Evolutionary conservation across 805 yeast species (phyloP), one percentile per base, ranked within the genome.

Genomic region (Candida hispaniensis): DNA sequence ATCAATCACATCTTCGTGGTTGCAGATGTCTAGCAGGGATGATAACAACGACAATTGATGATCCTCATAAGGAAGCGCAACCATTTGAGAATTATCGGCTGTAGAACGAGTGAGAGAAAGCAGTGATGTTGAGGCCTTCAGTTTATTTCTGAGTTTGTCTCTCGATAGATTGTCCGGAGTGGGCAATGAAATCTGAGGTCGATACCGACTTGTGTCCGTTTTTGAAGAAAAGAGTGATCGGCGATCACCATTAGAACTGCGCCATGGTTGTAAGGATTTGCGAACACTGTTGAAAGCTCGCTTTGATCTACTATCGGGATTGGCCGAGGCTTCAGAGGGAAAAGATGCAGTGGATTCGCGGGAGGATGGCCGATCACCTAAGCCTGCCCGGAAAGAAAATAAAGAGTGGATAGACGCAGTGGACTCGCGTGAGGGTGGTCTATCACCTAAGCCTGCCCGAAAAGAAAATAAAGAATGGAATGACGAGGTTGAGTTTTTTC

Each of bases 151-250:
- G 34, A 75, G 56, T 42, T 71, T 73, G 41, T 66, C 72, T 20
- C 72, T 60, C 10, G 79, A 67, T 8, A 63, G 64, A 22, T 66
- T 67, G 39, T 67, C 71, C 5, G 77, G 74, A 4, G 67, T 61
- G 1, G 81, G 82, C 39, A 71, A 52, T 4, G 80, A 73, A 10
- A 75, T 74, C 55, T 59, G 60, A 6, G 58, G 47, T 39, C 12
- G n/a, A 25, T 35, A 4, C 26, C 32, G 7, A 13, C 38, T 19
- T 38, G 32, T 11, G 39, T 9, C n/a, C 40, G 40, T 4, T 12
- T 39, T 12, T 27, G 29, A 3, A 25, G 28, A 8, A 18, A 14
- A 1, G 42, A 35, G 15, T 18, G 27, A n/a, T n/a, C n/a, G n/a
- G n/a, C n/a, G n/a, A n/a, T n/a, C n/a, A n/a, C n/a, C n/a, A n/a